Evolutionary conservation across 192 early-diverging fungal genomes (phyloP), one percentile per base, ranked within the genome.

Genomic region (Anaeromyces robustus): DNA sequence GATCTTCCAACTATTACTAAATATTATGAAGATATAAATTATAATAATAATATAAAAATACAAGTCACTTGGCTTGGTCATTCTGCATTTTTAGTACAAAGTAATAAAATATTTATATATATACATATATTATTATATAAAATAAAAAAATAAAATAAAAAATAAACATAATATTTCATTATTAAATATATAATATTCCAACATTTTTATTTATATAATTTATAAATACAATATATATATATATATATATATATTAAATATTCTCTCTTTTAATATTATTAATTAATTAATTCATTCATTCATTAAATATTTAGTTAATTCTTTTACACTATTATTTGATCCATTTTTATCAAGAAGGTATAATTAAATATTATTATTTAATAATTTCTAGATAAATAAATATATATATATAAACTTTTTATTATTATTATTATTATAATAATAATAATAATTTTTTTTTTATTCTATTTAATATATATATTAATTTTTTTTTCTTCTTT

Each of bases 331-430:
- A 34, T 83, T 95, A 1, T 92, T 89, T 80, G 94, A 95, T 79
- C 94, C 94, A 0, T 87, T 92, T 31, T 93, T 93, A 79, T 93
- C 92, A 7, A 82, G 90, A 16, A 85, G 94, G 80, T 94, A 93
- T 85, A 14, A 39, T 7, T 12, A 12, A 41, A 16, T 12, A 41
- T 41, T 16, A 16, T 41, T 12, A 16, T 12, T 41, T 12, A 41
- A 41, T 41, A 41, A 16, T 9, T 41, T 1, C 1, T 16, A 12
- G 13, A 41, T 16, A 12, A 16, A 1, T 16, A 9, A 41, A 2
- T 16, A 1, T 52, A 52, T 52, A 52, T 52, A 52, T 52, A 52
- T 52, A 22, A 4, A 52, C 13, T 14, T 14, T 16, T 12, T 41
- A 16, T 2, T 52, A 52, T 52, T 4, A 22, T 22, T 22, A 52